Conservation (phyloP, 257 asterid species). For the Avicennia marina region DNA sequence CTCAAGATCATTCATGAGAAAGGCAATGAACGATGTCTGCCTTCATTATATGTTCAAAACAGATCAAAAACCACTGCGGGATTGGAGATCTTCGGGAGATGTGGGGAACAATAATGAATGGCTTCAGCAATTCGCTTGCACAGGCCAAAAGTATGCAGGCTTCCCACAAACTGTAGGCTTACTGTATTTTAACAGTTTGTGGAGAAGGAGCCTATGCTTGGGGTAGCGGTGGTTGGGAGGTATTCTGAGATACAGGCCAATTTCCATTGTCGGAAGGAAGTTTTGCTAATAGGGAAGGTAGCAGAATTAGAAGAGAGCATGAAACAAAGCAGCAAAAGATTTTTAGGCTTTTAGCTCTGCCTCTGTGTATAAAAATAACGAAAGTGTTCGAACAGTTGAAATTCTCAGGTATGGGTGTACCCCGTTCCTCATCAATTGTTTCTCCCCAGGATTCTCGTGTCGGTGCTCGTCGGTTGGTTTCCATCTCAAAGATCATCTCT, state of each 20-base stretch:
- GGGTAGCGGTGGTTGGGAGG: constrained; percentile 49
- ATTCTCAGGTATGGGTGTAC: no score
- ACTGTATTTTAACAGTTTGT: constrained; percentile 71
- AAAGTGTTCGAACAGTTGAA: constrained; percentile 68
- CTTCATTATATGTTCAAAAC: constrained; percentile 47
- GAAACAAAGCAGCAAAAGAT: constrained; percentile 32
- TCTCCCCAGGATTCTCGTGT: no score
- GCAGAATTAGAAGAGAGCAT: constrained; percentile 61
- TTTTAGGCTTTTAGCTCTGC: constrained; percentile 58
- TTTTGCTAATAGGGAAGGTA: constrained; percentile 64
- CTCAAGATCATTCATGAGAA: constrained; percentile 68
- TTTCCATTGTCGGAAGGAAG: constrained; percentile 69
- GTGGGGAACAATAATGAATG: constrained; percentile 74
- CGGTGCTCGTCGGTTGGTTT: no score
- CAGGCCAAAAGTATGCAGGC: constrained; percentile 67
- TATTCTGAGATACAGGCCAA: constrained; percentile 65
- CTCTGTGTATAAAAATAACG: constrained; percentile 54
- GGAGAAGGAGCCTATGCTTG: constrained; percentile 66
- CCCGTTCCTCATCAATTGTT: no score
- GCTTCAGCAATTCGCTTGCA: constrained; percentile 71
- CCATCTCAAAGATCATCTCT: no score
- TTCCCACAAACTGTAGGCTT: constrained; percentile 63
- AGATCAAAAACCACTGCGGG: constrained; percentile 49
- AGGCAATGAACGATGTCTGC: constrained; percentile 66
- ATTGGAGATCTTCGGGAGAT: constrained; percentile 79